Base-by-base conservation (phyloP, 768 basidiomycete species). In the Holtermannia corniformis region DNA sequence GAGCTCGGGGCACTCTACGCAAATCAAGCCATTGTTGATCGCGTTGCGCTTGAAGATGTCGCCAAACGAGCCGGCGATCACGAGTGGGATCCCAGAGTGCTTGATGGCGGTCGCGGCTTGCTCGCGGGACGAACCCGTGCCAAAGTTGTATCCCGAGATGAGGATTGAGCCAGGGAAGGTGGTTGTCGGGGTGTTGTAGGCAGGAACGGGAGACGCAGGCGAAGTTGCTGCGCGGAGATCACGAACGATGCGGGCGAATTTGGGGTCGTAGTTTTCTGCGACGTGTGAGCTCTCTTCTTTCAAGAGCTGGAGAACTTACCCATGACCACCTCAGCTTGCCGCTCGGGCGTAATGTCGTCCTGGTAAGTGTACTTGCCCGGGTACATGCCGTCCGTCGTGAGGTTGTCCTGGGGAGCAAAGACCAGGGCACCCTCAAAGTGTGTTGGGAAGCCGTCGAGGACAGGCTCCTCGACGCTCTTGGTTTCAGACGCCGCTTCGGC, bases 21-120 rank as follows among this genome's bases (percentile, higher is more conserved):
- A 95, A 47, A 99, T 87, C 4, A 99, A 78, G 10, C 91, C 93
- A 68, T 99, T 97, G 76, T 99, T 99, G 76, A 97, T 97, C 16
- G 90, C 86, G 72, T 99, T 99, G 26, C 95, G 83, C 77, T 97
- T 96, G 80, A 95, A 99, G 65, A 97, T 97, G 71, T 99, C 95
- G 10, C 95, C 93, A 62, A 99, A 99, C 25, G 91, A 95, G 27
- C 92, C 95, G n/a, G 90, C 90, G 53, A 99, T 79, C 51, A 99
- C 90, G 47, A 95, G 76, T 3, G 90, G 89, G 3, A 99, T 75
- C 14, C 95, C 93, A 0, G 93, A 87, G 5, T 91, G 81, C 69
- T 91, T 90, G 58, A 99, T 82, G 1, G 95, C 93, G 0, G 95
- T 99, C 14, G 95, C 95, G 1, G 95, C 95, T 70, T 99, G 95